Conservation (phyloP, 176 grass and related monocot genomes). For the Coix lacrymajobi region DNA sequence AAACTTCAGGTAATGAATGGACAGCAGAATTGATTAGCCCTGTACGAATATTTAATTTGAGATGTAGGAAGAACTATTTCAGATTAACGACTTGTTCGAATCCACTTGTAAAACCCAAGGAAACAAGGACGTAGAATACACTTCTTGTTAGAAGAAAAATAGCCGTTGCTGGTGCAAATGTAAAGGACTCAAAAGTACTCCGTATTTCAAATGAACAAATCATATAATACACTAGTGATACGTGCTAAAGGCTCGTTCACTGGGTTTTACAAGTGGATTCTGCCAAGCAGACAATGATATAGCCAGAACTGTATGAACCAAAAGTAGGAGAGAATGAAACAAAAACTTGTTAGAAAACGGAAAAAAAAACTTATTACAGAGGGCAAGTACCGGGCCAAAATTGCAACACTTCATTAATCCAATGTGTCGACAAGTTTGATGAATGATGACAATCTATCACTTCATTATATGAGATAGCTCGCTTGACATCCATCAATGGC, state of each 20-base stretch:
- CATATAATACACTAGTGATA: neutral
- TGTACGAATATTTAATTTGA: too few species aligned
- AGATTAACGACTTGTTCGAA: too few species aligned
- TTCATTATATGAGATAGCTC: too few species aligned
- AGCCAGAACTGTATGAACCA: neutral
- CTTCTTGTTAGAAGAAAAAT: neutral
- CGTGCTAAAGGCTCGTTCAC: neutral
- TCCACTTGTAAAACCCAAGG: too few species aligned
- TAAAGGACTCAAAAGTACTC: too few species aligned
- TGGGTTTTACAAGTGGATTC: neutral
- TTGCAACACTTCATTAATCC: neutral
- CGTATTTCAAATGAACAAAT: neutral
- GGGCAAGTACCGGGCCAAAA: neutral
- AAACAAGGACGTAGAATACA: neutral
- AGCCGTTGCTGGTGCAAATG: neutral
- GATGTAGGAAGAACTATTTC: too few species aligned
- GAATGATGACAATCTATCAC: neutral
- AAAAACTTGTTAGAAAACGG: slow-evolving; percentile 5
- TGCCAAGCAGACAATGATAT: neutral
- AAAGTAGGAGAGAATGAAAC: neutral
- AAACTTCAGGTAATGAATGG: too few species aligned
- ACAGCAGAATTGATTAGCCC: too few species aligned
- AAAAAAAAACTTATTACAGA: slow-evolving; percentile 4
- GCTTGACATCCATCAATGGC: slow-evolving; percentile 33
- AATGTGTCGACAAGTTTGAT: neutral